A percentile compares a stretch with the other conserved stretches of the same genome.
phyloP scores from a whole-genome alignment of 495 filamentous ascomycete species.

The Aspergillus hancockii region DNA sequence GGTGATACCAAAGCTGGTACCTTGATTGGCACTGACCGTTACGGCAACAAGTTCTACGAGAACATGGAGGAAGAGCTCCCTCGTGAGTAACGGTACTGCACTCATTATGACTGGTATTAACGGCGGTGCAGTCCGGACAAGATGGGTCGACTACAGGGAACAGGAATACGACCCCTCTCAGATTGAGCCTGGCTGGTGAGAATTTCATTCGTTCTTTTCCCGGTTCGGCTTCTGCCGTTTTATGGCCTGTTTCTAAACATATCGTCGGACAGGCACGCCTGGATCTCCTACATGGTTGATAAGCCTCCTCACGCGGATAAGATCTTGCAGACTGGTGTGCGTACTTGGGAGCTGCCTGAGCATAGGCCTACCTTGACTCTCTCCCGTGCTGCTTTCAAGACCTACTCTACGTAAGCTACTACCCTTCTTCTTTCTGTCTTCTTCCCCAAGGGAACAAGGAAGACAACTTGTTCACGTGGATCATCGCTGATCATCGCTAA shows the following conservation, averaged over 20 bases:
- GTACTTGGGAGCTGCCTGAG: constrained; percentile 73
- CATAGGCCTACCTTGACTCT: constrained; percentile 75
- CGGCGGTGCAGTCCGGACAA: constrained; percentile 72
- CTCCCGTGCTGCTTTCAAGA: constrained; percentile 77
- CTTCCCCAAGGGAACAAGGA: too few species aligned
- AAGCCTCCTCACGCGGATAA: constrained; percentile 79
- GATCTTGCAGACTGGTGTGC: constrained; percentile 60
- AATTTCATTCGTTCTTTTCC: background rate
- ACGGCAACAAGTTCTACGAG: constrained; percentile 97
- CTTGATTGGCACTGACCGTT: constrained; percentile 82
- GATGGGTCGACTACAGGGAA: constrained; percentile 96
- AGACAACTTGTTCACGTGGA: background rate
- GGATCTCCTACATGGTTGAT: constrained; percentile 93
- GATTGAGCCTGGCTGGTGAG: constrained; percentile 90
- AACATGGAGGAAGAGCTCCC: constrained; percentile 90
- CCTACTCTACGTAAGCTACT: constrained; percentile 86
- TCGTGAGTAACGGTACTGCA: constrained; percentile 53
- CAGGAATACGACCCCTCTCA: constrained; percentile 87
- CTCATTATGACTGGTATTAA: constrained; percentile 1
- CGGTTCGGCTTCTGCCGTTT: background rate
- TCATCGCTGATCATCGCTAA: background rate
- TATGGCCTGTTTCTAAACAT: background rate
- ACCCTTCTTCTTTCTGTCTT: background rate
- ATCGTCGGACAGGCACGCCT: constrained; percentile 71
- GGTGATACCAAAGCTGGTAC: constrained; percentile 97